phyloP scores from a whole-genome alignment of 2,329 filamentous ascomycete species.

The Nemania serpens region DNA sequence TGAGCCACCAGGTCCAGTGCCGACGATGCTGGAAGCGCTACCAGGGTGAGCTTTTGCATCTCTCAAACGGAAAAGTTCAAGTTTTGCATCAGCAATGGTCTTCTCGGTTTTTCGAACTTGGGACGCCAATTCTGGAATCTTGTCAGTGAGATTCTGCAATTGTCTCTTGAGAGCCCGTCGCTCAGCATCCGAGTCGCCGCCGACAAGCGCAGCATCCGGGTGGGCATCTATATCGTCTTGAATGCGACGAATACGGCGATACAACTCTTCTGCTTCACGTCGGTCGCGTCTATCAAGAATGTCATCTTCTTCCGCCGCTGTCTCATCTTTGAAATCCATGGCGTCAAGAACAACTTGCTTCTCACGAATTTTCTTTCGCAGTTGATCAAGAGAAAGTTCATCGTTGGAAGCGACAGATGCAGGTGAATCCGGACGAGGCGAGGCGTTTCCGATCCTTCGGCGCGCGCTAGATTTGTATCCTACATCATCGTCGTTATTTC shows the following conservation, averaged over 20 bases:
- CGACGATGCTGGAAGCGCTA: slow-evolving; percentile 79
- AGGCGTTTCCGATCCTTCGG: slow-evolving; percentile 75
- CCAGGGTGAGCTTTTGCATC: slow-evolving; percentile 91
- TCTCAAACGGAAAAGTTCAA: slow-evolving; percentile 90
- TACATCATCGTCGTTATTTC: slow-evolving; percentile 91
- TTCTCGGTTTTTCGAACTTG: slow-evolving; percentile 90
- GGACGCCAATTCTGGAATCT: slow-evolving; percentile 88
- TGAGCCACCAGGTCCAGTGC: slow-evolving; percentile 86
- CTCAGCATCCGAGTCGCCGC: slow-evolving; percentile 85
- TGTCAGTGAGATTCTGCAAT: slow-evolving; percentile 85
- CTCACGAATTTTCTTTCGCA: slow-evolving; percentile 91
- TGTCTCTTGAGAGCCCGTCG: slow-evolving; percentile 84
- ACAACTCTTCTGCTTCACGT: slow-evolving; percentile 90
- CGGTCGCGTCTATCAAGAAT: slow-evolving; percentile 87
- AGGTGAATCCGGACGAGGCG: slow-evolving; percentile 80
- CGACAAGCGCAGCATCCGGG: slow-evolving; percentile 73
- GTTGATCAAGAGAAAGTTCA: slow-evolving; percentile 82
- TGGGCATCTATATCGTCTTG: slow-evolving; percentile 95
- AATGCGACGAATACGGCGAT: slow-evolving; percentile 85
- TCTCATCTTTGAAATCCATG: slow-evolving; percentile 95
- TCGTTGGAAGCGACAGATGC: slow-evolving; percentile 71
- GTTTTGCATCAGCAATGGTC: slow-evolving; percentile 85
- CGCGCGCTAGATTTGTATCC: slow-evolving; percentile 94
- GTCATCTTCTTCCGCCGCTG: slow-evolving; percentile 87
- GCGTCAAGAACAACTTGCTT: slow-evolving; percentile 94